Conservation (phyloP, 805 yeast genomes). For the Suhomyces sp. region DNA sequence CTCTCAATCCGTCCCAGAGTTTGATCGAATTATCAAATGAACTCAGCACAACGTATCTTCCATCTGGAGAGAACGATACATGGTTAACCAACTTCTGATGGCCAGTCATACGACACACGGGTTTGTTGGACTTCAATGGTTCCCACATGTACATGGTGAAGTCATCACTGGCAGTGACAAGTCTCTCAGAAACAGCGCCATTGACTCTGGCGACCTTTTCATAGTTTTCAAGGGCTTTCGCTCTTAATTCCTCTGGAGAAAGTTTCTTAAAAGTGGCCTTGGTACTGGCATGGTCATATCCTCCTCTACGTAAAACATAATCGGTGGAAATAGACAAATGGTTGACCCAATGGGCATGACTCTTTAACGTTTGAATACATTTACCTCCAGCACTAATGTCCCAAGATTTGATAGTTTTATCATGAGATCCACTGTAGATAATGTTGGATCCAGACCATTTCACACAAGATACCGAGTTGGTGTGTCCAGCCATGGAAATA, state of each 20-base stretch:
- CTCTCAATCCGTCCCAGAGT: constrained; percentile 93
- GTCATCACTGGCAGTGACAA: constrained; percentile 95
- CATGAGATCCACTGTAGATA: constrained; percentile 89
- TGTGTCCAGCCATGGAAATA: constrained; percentile 81
- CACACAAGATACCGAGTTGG: constrained; percentile 89
- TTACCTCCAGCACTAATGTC: constrained; percentile 71
- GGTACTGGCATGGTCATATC: constrained; percentile 70
- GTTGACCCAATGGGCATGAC: constrained; percentile 98
- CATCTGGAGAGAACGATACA: constrained; percentile 95
- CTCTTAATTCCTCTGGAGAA: constrained; percentile 30
- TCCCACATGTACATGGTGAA: constrained; percentile 98
- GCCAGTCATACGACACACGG: constrained; percentile 92
- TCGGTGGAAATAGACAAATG: constrained; percentile 92
- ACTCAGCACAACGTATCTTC: constrained; percentile 83
- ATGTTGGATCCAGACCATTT: constrained; percentile 92
- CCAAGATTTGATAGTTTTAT: constrained; percentile 92
- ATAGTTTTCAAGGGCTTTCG: constrained; percentile 58
- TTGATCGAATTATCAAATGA: constrained; percentile 95
- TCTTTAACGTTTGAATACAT: constrained; percentile 72
- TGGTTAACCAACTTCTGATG: constrained; percentile 96
- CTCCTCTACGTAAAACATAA: constrained; percentile 81
- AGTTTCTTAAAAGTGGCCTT: constrained; percentile 25
- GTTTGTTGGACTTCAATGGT: constrained; percentile 76
- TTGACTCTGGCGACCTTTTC: constrained; percentile 61
- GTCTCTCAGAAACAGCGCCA: constrained; percentile 63